Evolutionary conservation across 306 rosid genomes (phyloP).

Genomic region (Psophocarpus tetragonolobus): DNA sequence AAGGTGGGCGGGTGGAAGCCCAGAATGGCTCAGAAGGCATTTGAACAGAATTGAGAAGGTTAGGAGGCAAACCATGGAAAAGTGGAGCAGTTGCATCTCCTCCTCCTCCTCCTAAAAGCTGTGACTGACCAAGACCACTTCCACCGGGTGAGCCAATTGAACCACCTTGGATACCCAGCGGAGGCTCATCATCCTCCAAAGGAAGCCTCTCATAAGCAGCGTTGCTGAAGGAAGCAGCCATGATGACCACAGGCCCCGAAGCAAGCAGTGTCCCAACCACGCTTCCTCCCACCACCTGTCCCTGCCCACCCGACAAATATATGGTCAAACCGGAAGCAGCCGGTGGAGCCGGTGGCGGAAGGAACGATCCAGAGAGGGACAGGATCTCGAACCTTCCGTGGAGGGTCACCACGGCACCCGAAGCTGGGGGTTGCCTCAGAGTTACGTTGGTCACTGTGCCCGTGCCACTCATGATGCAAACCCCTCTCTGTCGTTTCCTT

Average conservation of each 20-base stretch:
- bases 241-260: constrained; percentile 76
- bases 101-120: neutral
- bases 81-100: constrained; percentile 48
- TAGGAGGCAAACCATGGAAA: constrained; percentile 71
- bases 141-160: constrained; percentile 55
- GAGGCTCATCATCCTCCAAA: constrained; percentile 71
- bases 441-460: constrained; percentile 82
- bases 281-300: constrained; percentile 87
- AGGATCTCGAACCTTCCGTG: constrained; percentile 85
- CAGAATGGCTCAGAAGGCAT: constrained; percentile 69
- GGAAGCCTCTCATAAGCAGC: constrained; percentile 88
- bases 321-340: constrained; percentile 76
- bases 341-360: constrained; percentile 85
- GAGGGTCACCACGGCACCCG: constrained; percentile 65
- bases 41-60: constrained; percentile 75
- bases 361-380: constrained; percentile 67
- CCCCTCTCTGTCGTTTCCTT: constrained; percentile 77
- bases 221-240: constrained; percentile 88
- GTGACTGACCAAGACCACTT: constrained; percentile 41
- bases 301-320: constrained; percentile 81
- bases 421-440: constrained; percentile 69
- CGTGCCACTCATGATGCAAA: constrained; percentile 79
- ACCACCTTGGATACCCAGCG: constrained; percentile 49
- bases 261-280: constrained; percentile 67
- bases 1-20: constrained; percentile 68